Base-by-base conservation (phyloP, 2,329 filamentous ascomycete genomes). In the Pseudocercospora pini-densiflorae region DNA sequence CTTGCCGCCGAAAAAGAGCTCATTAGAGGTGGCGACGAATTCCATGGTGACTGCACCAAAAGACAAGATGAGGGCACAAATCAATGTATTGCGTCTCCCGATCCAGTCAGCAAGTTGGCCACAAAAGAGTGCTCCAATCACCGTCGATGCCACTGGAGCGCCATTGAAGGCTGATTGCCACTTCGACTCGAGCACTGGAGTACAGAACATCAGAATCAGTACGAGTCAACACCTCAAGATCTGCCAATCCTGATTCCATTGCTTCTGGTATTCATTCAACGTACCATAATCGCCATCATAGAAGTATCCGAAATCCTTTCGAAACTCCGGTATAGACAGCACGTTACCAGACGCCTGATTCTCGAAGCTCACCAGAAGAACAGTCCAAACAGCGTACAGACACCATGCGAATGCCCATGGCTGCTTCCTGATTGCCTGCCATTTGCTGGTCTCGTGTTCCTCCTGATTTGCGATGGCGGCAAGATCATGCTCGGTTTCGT, bases 81-180 rank as follows among this genome's bases (percentile, higher is more conserved):
- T 75, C 21, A 81, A 71, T 9, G 76, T 74, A 36, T 68, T 63
- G 19, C 74, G 73, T 29, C 78, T 77, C 4, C 79, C 79, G 24
- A 80, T 65, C 74, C 72, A 75, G 66, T 81, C 79, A 29, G 79
- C 78, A n/a, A 80, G 36, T 36, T 73, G 69, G 61, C 78, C 78
- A 54, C 74, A 77, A 24, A 73, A 73, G 10, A 80, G 73, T 5
- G 76, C 74, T 33, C 77, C 79, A 10, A 79, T 58, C 62, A 79
- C 76, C 61, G 71, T 78, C 68, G 76, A 77, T 45, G 81, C 81
- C 19, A 82, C 76, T 1, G 81, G 81, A 0, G 75, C 82, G 10
- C 80, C 81, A 45, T 77, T 76, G 66, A 83, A 83, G 5, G 81
- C 81, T 21, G 75, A 77, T 68, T 84, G 81, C 82, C 82, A 84